A percentile compares a stretch with the other conserved stretches of the same genome.
Conservation (phyloP, 2,329 filamentous ascomycete genomes). For the Laburnicola sp. region DNA sequence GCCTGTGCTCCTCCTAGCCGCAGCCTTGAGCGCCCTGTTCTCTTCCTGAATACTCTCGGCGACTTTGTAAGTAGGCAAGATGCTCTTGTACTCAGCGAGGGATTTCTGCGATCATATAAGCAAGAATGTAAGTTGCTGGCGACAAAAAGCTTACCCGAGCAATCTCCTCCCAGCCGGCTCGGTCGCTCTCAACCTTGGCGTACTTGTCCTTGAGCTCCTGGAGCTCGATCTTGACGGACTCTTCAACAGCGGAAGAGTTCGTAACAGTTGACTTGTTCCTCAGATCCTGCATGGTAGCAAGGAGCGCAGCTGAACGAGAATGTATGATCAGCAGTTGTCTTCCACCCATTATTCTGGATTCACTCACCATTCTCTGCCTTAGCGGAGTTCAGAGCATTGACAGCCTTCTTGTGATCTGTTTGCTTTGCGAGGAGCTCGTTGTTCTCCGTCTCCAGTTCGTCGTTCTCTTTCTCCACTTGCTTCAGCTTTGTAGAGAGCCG, state of each 20-base stretch:
- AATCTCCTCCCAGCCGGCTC: neutral
- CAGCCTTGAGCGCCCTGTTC: neutral
- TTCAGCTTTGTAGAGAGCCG: slow-evolving; percentile 14
- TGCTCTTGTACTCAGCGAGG: neutral
- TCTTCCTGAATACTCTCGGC: neutral
- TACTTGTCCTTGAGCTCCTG: slow-evolving; percentile 18
- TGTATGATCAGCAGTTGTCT: neutral
- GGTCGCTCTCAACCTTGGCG: slow-evolving; percentile 7
- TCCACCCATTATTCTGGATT: neutral
- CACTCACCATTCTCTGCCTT: slow-evolving; percentile 2
- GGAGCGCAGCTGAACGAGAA: slow-evolving; percentile 3
- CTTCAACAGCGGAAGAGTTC: neutral
- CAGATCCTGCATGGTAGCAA: slow-evolving; percentile 2
- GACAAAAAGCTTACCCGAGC: neutral
- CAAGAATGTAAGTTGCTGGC: too few relatives aligned
- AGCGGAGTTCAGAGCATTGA: neutral
- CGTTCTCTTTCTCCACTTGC: slow-evolving; percentile 13
- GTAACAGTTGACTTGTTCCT: neutral
- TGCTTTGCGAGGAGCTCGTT: slow-evolving; percentile 16
- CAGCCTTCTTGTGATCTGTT: slow-evolving; percentile 8
- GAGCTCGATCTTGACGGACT: slow-evolving; percentile 12
- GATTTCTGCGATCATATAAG: neutral
- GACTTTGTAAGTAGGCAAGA: neutral
- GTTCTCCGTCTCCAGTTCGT: slow-evolving; percentile 21
- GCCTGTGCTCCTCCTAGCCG: too few relatives aligned